Percentiles rank a stretch among this genome's conserved stretches.
phyloP scores from a whole-genome alignment of 345 rosid species.

The Mercurialis annua region DNA sequence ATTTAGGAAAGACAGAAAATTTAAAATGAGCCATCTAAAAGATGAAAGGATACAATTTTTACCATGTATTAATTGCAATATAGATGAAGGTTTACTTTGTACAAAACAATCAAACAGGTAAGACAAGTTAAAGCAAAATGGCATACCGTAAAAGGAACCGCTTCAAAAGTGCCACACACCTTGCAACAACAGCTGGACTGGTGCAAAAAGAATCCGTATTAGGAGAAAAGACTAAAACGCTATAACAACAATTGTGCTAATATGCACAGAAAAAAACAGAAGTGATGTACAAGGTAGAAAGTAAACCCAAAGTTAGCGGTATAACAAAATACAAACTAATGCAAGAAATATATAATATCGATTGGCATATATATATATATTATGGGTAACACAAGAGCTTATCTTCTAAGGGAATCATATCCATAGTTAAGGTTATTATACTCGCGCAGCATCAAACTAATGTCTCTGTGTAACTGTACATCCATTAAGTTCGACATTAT shows the following conservation, averaged over 20 bases:
- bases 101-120: conserved; percentile 19
- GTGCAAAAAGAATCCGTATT: conserved; percentile 28
- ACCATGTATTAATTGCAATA: neutral
- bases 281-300: neutral
- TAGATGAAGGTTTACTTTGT: neutral
- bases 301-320: neutral
- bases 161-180: conserved; percentile 91
- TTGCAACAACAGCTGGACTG: conserved; percentile 97
- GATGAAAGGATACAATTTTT: neutral
- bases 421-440: neutral
- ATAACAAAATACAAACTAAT: neutral
- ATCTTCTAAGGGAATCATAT: neutral
- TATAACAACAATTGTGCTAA: conserved; percentile 1
- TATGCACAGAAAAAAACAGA: neutral
- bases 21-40: neutral
- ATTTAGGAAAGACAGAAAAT: neutral
- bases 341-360: neutral
- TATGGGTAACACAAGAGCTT: neutral
- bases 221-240: conserved; percentile 21
- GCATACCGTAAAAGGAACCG: conserved; percentile 77
- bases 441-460: neutral
- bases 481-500: neutral
- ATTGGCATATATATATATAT: neutral
- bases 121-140: conserved; percentile 22
- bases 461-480: neutral